Base-by-base conservation (phyloP, 352 stramenopile genomes). In the Phytophthora agathidicida region DNA sequence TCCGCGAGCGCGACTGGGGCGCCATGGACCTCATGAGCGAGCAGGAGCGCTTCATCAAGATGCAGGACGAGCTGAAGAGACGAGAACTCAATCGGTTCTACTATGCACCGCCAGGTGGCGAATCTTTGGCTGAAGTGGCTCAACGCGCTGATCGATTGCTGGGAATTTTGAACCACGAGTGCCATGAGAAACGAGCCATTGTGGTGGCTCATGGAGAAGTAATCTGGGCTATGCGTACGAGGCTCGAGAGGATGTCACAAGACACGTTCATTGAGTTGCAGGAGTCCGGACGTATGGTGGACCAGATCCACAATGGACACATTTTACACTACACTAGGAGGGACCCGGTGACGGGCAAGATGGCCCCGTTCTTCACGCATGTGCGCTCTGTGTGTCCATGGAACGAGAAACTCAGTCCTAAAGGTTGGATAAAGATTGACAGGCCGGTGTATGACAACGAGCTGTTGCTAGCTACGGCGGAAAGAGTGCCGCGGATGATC, bases 11-110 rank as follows among this genome's bases (percentile, higher is more conserved):
- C 1, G 88, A 96, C 59, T 96, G 88, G 88, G 86, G 88, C 9
- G 79, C 91, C 16, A 94, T 94, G 86, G 88, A 96, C 56, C 77
- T 96, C 52, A 94, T 94, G 88, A 94, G 86, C 22, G 83, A 94
- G 61, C 77, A 91, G 53, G 86, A 96, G 46, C 83, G 87, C 26
- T 86, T 93, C 45, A 66, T 86, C 47, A 96, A 93, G 69, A 94
- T 96, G 86, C 83, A 94, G 52, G 80, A 93, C 65, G 87, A 96
- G 63, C 75, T 96, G 33, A 81, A 83, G 41, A 76, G 88, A 5
- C 70, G 88, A 26, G 85, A 95, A 52, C 65, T 94, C 17, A 86
- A 95, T 61, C 75, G 86, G 2, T 94, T 96, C 47, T 96, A 96
- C 64, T 96, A 94, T 36, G 82, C 86, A 1, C 88, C 88, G 11